A percentile compares a stretch with the other conserved stretches of the same genome.
phyloP scores from a whole-genome alignment of 2,329 filamentous ascomycete genomes.

The Botryosphaeria agaves region DNA sequence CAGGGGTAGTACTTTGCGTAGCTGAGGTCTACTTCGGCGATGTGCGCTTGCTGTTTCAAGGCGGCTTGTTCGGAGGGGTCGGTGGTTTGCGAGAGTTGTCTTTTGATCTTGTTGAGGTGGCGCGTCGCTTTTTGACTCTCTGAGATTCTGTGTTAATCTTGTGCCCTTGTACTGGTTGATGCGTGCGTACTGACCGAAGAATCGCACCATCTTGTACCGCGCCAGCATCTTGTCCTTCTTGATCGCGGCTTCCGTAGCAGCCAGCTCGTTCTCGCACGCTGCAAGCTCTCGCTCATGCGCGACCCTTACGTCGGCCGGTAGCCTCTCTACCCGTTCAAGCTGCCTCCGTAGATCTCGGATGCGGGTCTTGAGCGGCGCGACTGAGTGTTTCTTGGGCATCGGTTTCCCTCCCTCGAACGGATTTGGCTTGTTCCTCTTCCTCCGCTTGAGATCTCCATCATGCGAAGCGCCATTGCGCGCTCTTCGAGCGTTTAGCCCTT shows the following conservation, averaged over 20 bases:
- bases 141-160: conserved; percentile 13
- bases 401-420: conserved; percentile 9
- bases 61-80: not conserved
- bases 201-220: conserved; percentile 70
- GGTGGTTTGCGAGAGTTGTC: conserved; percentile 32
- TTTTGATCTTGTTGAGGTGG: conserved; percentile 45
- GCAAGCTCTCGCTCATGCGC: conserved; percentile 58
- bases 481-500: too few species aligned
- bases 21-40: conserved; percentile 55
- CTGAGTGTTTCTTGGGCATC: conserved; percentile 17
- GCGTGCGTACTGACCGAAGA: conserved; percentile 46
- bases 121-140: conserved; percentile 58
- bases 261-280: conserved; percentile 47
- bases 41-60: conserved; percentile 43
- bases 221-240: conserved; percentile 52
- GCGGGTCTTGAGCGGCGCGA: conserved; percentile 52
- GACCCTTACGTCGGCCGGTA: conserved; percentile 49
- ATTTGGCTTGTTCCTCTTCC: conserved; percentile 10
- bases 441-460: too few species aligned
- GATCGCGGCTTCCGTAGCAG: conserved; percentile 40
- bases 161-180: not conserved
- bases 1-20: conserved; percentile 60
- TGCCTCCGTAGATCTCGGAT: conserved; percentile 52
- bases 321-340: conserved; percentile 38
- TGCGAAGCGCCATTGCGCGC: too few species aligned